Base-by-base conservation (phyloP, 2,329 filamentous ascomycete species). In the Xylariaceae sp. region DNA sequence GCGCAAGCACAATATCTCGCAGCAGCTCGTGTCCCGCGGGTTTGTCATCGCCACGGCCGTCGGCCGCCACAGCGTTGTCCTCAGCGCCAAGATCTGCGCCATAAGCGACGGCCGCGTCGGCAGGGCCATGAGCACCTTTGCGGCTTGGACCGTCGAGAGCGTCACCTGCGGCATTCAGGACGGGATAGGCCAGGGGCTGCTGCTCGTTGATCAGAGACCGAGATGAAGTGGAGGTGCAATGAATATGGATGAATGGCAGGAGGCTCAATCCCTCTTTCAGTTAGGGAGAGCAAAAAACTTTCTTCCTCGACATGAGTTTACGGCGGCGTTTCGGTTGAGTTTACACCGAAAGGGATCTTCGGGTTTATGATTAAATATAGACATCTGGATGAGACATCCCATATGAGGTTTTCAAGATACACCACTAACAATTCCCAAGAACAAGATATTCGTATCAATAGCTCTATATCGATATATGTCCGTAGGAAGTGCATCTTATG, bases 81-180 rank as follows among this genome's bases (percentile, higher is more conserved):
- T 87, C 3, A 81, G 80, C 8, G 77, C 79, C 8, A 77, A 80
- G 0, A 73, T 89, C 3, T 79, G 78, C 53, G 79, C 78, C 37
- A 78, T 88, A 71, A 82, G 86, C 18, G 83, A 88, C 54, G 87
- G 87, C 0, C 81, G 78, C 55, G 72, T 88, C n/a, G 85, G 85
- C 0, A 77, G 83, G 56, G 73, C 77, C 3, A 66, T 89, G 18
- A 76, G 80, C 15, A 80, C 82, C 26, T 65, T 81, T 8, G 77
- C 80, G 2, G 67, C 79, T 3, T 91, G 86, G 83, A 80, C 84
- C 63, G 70, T 88, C 1, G 79, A 86, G 57, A 82, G 84, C 16
- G 73, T 91, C 44, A 79, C 83, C 2, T 85, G 84, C 11, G 88
- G 88, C 0, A 74, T 91, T 35, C 83, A 84, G 62, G 85, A 90